Percentiles rank a stretch among this genome's conserved stretches.
Evolutionary conservation across 805 yeast genomes (phyloP).

Genomic region (Nakazawaea peltata): DNA sequence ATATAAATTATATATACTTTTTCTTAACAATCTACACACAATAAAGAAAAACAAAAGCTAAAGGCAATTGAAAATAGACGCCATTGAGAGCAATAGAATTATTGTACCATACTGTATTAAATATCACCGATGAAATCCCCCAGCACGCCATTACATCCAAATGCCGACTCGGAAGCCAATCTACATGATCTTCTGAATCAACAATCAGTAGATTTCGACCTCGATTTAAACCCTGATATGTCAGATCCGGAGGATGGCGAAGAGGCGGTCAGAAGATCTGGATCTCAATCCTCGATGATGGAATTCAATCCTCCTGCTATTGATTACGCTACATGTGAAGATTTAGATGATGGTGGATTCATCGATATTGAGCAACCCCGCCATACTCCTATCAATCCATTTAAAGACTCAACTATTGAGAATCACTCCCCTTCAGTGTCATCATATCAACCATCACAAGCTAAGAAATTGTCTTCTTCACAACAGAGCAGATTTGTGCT

Average conservation of each 20-base stretch:
- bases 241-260: conserved; percentile 11
- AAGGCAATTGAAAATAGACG: no score
- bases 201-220: conserved; percentile 18
- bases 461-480: conserved; percentile 23
- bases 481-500: conserved; percentile 52
- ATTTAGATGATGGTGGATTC: conserved; percentile 8
- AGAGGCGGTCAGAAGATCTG: background rate
- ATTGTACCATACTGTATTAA: no score
- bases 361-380: conserved; percentile 5
- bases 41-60: no score
- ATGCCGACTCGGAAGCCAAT: conserved; percentile 17
- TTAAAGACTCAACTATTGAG: conserved; percentile 3
- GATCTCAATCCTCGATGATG: background rate
- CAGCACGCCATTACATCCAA: conserved; percentile 21
- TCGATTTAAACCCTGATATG: conserved; percentile 14
- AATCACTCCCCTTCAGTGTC: conserved; percentile 13
- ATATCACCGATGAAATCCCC: no score
- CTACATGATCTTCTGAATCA: conserved; percentile 12
- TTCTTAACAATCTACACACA: no score
- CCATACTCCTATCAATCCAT: conserved; percentile 10
- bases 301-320: no score
- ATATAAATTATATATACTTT: no score
- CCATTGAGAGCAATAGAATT: no score
- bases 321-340: conserved; percentile 5
- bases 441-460: conserved; percentile 20